These are phyloP conservation scores for Phaeotremella fagi DNA, from an alignment of 768 basidiomycete species.

Conservation along the genomic window DNA sequence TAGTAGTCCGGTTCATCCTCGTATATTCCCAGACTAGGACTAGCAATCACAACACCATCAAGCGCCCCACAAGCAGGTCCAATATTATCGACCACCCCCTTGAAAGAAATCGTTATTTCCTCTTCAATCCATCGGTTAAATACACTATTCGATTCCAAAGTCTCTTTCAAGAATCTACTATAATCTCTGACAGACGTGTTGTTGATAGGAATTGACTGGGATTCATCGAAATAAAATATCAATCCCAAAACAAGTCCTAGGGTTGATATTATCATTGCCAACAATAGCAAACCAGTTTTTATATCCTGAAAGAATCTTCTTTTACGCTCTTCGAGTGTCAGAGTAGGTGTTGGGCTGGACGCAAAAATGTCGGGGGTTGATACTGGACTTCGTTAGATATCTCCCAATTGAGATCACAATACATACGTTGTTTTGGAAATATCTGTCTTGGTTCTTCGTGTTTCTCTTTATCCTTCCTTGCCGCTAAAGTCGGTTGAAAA, in stretches of 20 bases:
- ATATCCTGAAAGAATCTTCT: neutral
- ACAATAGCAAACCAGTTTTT: neutral
- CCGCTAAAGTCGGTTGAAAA: neutral
- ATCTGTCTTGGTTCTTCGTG: neutral
- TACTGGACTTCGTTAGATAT: too few species aligned
- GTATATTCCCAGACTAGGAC: constrained; percentile 32
- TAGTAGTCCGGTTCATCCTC: constrained; percentile 45
- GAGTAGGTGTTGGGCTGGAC: neutral
- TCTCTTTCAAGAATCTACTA: too few species aligned
- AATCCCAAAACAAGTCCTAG: neutral
- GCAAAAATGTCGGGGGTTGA: neutral
- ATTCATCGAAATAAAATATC: too few species aligned
- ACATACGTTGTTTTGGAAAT: neutral
- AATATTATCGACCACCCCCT: constrained; percentile 37
- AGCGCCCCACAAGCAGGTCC: constrained; percentile 44
- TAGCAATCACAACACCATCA: constrained; percentile 47
- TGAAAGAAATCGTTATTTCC: constrained; percentile 20
- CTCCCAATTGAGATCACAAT: neutral
- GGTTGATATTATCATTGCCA: neutral
- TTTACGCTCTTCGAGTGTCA: neutral
- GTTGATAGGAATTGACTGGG: too few species aligned
- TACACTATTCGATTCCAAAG: too few species aligned
- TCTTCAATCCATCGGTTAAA: neutral
- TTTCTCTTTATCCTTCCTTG: neutral
- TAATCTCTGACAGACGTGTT: too few species aligned